These are phyloP conservation scores for Russula abietina DNA, from an alignment of 768 basidiomycete species.

Conservation along the genomic window DNA sequence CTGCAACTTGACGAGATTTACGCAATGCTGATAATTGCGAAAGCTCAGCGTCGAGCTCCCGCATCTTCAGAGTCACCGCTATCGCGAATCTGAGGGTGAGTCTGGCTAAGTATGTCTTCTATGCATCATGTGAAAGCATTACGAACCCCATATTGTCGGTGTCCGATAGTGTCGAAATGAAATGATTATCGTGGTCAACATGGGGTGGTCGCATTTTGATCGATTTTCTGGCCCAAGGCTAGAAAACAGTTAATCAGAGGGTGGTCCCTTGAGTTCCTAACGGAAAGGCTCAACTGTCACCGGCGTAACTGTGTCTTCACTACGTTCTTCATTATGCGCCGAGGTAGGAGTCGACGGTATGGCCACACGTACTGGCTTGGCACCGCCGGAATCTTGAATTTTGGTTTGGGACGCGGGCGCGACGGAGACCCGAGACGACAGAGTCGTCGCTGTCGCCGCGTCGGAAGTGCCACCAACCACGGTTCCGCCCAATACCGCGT, in stretches of 20 bases:
- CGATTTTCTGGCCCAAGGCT: not conserved
- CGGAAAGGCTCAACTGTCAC: not conserved
- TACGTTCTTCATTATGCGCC: not conserved
- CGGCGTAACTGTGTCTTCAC: not conserved
- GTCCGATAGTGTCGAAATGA: not conserved
- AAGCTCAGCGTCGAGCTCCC: conserved; percentile 3
- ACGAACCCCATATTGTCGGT: conserved; percentile 7
- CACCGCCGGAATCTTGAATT: conserved; percentile 11
- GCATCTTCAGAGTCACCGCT: conserved; percentile 1
- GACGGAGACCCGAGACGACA: not conserved
- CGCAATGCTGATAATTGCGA: conserved; percentile 5
- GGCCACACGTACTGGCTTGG: conserved; percentile 5
- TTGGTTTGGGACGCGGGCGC: conserved; percentile 18
- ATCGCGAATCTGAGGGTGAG: conserved; percentile 1
- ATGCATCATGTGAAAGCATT: not conserved
- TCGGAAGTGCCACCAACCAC: not conserved
- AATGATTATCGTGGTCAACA: not conserved
- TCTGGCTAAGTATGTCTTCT: conserved; percentile 1
- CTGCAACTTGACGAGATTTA: conserved; percentile 4
- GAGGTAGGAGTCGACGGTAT: not conserved
- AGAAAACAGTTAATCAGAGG: not conserved
- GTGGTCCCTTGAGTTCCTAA: not conserved
- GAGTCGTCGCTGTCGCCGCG: not conserved
- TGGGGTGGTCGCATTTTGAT: not conserved
- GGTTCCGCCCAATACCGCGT: not conserved